These are phyloP conservation scores for Dentipellis fragilis DNA, from an alignment of 768 basidiomycete species.

Conservation along the genomic window DNA sequence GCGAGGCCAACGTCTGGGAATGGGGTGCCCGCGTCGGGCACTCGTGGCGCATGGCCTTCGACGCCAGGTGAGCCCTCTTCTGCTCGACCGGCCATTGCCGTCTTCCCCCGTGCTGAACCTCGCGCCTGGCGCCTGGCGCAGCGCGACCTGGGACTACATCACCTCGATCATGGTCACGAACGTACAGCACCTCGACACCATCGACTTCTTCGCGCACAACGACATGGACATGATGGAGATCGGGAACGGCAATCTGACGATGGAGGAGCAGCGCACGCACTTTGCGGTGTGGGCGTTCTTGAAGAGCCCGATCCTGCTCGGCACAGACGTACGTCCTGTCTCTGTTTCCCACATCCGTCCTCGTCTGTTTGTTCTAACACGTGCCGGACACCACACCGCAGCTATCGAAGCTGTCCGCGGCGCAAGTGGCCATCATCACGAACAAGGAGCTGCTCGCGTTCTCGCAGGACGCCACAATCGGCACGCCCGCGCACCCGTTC, in stretches of 20 bases:
- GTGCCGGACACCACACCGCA: slow-evolving; percentile 11
- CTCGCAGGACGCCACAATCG: slow-evolving; percentile 37
- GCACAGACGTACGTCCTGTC: slow-evolving; percentile 22
- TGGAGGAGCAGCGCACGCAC: slow-evolving; percentile 43
- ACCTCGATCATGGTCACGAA: slow-evolving; percentile 34
- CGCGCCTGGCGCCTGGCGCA: slow-evolving; percentile 8
- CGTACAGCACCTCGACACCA: slow-evolving; percentile 28
- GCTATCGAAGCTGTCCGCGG: slow-evolving; percentile 29
- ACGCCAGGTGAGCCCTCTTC: slow-evolving; percentile 27
- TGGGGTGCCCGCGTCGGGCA: slow-evolving; percentile 52
- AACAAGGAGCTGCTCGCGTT: slow-evolving; percentile 45
- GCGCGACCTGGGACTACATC: slow-evolving; percentile 41
- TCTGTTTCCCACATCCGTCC: neutral
- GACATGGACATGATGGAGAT: slow-evolving; percentile 52
- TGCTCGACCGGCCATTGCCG: too few relatives aligned
- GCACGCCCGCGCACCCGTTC: slow-evolving; percentile 40
- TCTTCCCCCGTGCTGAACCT: too few relatives aligned
- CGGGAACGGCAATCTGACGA: slow-evolving; percentile 39
- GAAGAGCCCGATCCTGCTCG: slow-evolving; percentile 47
- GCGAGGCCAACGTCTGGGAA: slow-evolving; percentile 41
- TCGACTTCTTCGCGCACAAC: slow-evolving; percentile 40
- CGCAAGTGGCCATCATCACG: slow-evolving; percentile 38
- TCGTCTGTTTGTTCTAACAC: neutral
- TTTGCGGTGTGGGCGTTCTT: slow-evolving; percentile 51
- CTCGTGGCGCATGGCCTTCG: slow-evolving; percentile 44